Evolutionary conservation across 345 rosid genomes (phyloP).

Genomic region (Citrus hindsii): DNA sequence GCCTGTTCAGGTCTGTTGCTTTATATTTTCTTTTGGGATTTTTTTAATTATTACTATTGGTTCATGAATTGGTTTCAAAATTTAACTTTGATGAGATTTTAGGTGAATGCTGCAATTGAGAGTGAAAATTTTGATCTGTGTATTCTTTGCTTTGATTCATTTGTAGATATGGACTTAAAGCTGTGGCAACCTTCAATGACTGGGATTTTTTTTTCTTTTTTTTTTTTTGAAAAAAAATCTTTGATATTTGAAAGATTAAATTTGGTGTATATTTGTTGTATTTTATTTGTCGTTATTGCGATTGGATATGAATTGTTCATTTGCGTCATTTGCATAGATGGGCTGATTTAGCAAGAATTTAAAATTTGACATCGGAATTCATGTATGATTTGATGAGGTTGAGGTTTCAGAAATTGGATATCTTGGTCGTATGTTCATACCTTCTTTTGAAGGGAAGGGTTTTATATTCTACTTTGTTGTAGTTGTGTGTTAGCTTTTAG

Average conservation of each 20-base stretch:
- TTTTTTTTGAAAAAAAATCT: neutral
- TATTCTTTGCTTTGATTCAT: slow-evolving; percentile 3
- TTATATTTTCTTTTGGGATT: neutral
- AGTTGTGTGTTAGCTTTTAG: neutral
- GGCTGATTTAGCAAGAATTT: neutral
- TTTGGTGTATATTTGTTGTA: neutral
- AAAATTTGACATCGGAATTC: neutral
- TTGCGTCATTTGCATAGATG: too few species aligned
- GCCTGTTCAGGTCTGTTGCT: slow-evolving; percentile 61
- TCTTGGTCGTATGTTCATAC: neutral
- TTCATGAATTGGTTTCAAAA: neutral
- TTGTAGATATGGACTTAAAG: neutral
- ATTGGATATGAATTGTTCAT: neutral
- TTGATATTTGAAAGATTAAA: neutral
- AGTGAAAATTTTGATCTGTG: neutral
- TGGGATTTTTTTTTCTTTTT: neutral
- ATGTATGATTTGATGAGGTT: neutral
- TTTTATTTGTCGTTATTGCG: neutral
- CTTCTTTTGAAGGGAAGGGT: neutral
- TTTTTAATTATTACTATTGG: neutral
- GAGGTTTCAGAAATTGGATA: neutral
- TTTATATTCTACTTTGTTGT: neutral
- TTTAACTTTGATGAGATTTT: neutral
- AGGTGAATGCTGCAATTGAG: neutral
- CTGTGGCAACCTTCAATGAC: neutral